These are phyloP conservation scores for Eucalyptus sp. DNA, from an alignment of 345 rosid species.

Conservation along the genomic window DNA sequence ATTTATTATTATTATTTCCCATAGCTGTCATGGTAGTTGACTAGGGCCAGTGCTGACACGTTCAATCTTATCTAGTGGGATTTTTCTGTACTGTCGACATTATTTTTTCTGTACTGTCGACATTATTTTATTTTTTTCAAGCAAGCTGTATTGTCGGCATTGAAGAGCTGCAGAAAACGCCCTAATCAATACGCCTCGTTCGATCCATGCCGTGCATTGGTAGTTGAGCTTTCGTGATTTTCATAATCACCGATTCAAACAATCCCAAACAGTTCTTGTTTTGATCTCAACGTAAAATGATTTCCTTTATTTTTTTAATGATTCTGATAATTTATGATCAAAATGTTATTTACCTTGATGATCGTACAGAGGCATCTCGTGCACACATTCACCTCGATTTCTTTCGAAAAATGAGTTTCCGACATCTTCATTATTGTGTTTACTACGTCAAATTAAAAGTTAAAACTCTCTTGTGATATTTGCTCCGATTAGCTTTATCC, in stretches of 20 bases:
- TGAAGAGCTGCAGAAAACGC: not conserved
- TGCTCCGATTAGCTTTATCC: not conserved
- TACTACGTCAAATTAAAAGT: not conserved
- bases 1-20: not conserved
- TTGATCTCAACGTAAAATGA: not conserved
- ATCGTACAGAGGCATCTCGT: accelerated
- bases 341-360: not conserved
- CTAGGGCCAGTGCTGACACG: not conserved
- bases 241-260: not conserved
- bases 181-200: not conserved
- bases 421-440: not conserved
- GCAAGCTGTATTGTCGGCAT: not conserved
- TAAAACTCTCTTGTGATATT: not conserved
- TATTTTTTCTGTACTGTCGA: not conserved
- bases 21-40: not conserved
- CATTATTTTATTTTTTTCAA: too few relatives aligned
- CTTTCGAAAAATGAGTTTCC: not conserved
- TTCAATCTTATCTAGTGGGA: not conserved
- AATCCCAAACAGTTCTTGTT: not conserved
- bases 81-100: not conserved
- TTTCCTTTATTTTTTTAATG: not conserved
- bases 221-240: not conserved
- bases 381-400: accelerated
- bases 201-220: not conserved
- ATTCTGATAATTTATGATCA: not conserved